phyloP scores from a whole-genome alignment of 257 asterid genomes.

The Nicotiana undulata region DNA sequence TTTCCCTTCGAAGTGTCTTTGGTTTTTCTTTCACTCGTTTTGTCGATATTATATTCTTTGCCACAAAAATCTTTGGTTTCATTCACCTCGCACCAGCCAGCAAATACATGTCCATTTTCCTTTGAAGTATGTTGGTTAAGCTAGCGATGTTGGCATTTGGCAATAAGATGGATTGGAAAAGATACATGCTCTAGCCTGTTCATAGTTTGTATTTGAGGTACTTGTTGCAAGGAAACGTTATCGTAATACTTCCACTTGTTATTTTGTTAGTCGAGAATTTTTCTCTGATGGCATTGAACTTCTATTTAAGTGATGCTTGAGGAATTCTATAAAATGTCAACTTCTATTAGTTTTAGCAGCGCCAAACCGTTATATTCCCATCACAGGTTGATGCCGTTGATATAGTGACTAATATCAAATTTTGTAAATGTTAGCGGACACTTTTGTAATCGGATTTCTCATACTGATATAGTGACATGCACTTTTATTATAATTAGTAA shows the following conservation, averaged over 20 bases:
- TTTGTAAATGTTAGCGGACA: too few relatives aligned
- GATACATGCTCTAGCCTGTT: too few relatives aligned
- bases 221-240: background rate
- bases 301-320: background rate
- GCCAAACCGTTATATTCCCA: background rate
- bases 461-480: too few relatives aligned
- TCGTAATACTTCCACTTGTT: background rate
- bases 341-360: background rate
- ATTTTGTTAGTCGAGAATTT: background rate
- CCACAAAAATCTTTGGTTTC: background rate
- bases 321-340: background rate
- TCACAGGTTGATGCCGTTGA: background rate
- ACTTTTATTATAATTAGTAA: too few relatives aligned
- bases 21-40: background rate
- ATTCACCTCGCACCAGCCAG: background rate
- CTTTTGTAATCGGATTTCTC: too few relatives aligned
- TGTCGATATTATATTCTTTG: background rate
- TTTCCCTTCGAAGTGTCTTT: background rate
- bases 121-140: too few relatives aligned
- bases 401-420: background rate
- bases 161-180: too few relatives aligned
- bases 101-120: background rate
- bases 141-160: too few relatives aligned
- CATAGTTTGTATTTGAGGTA: too few relatives aligned
- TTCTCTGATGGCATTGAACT: background rate